Percentiles rank a stretch among this genome's conserved stretches.
Conservation (phyloP, 306 rosid species). For the Trichosanthes cucumerina region DNA sequence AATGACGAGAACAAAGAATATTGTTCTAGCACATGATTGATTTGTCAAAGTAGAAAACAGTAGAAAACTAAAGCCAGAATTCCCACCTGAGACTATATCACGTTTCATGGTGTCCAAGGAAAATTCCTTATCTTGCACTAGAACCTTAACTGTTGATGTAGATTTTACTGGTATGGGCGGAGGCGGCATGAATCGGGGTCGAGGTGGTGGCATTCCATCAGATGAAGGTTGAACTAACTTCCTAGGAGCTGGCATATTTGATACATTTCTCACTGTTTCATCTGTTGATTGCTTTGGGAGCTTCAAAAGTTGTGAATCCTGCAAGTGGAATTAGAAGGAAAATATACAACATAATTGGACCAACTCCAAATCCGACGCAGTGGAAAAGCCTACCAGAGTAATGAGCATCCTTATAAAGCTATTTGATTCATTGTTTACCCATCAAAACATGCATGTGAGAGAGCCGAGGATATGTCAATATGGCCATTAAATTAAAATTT, state of each 20-base stretch:
- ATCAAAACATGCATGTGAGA: background rate
- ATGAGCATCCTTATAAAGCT: background rate
- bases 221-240: constrained; percentile 42
- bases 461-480: background rate
- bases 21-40: background rate
- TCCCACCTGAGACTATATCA: constrained; percentile 67
- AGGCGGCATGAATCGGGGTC: constrained; percentile 41
- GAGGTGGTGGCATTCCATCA: constrained; percentile 41
- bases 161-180: constrained; percentile 64
- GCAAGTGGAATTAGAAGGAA: constrained; percentile 31
- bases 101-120: constrained; percentile 24
- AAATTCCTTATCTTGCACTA: constrained; percentile 33
- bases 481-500: background rate
- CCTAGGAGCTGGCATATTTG: constrained; percentile 77
- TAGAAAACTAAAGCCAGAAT: background rate
- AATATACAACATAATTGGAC: constrained; percentile 25
- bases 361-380: background rate
- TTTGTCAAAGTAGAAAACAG: background rate
- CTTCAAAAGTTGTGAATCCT: constrained; percentile 39
- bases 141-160: constrained; percentile 24
- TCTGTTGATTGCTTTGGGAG: constrained; percentile 26
- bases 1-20: background rate
- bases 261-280: constrained; percentile 46
- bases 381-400: background rate
- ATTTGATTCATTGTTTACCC: background rate